Evolutionary conservation across 1,284 basidiomycete species (phyloP), one percentile per base, ranked within the genome.

Genomic region (Trichosporon coremiiforme): DNA sequence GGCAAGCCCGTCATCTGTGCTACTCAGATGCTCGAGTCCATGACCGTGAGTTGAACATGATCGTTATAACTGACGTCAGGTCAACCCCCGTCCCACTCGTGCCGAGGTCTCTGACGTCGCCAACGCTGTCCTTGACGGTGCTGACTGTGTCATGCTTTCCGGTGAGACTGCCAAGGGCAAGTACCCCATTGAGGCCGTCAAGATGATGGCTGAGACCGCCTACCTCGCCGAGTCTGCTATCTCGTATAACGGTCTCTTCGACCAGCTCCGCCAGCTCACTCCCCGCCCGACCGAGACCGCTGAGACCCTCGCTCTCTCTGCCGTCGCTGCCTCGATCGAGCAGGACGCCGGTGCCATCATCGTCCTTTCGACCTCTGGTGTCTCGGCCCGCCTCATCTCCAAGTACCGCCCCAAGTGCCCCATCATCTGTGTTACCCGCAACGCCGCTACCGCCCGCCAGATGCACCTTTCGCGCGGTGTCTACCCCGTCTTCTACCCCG

Each of bases 21-120:
- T 22, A 99, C 97, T 20, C 97, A 99, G 85, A 99, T 99, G 97
- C 90, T 99, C 77, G 97, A 99, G 90, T 95, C 94, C 12, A 97
- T 96, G 94, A 96, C 95, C 71, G 92, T 93, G 79, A 84, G 87
- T 83, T 36, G 6, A 7, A 4, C 15, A 10, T 9, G 5, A 2
- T 41, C 10, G 13, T 4, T 20, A 29, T 1, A 65, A 45, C 68
- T 76, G 45, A 76, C 66, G 9, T 31, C 73, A 93, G 91, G 94
- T 93, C 86, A 98, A 98, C 88, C 95, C 95, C 70, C 88, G 95
- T 74, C 95, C 95, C 41, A 98, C 95, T 75, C 94, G 95, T 84
- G 95, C 95, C 64, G 95, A 98, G 86, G 89, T 98, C 72, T 97
- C 94, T 79, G 95, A 98, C 82, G 95, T 98, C 67, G 95, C 95